phyloP scores from a whole-genome alignment of 2,329 filamentous ascomycete genomes.

The Lomentospora prolificans region DNA sequence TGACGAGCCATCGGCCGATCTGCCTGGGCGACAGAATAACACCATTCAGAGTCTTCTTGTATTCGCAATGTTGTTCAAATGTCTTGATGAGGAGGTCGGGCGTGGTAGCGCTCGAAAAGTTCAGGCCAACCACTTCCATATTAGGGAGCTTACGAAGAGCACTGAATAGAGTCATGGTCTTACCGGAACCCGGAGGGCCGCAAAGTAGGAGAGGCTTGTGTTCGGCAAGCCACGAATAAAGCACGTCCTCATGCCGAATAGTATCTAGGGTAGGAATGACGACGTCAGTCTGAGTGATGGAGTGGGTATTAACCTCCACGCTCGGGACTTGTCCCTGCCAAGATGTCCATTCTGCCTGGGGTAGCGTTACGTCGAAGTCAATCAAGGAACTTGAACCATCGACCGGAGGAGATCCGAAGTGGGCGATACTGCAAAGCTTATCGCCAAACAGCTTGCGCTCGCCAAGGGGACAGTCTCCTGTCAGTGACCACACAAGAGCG shows the following conservation, averaged over 20 bases:
- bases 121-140: conserved; percentile 98
- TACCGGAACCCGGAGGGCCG: conserved; percentile 94
- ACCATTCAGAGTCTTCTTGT: conserved; percentile 95
- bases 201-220: conserved; percentile 96
- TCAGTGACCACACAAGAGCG: conserved; percentile 89
- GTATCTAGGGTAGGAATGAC: conserved; percentile 98
- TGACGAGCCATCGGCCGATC: conserved; percentile 92
- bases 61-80: conserved; percentile 98
- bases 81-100: conserved; percentile 98
- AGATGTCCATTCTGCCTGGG: conserved; percentile 76
- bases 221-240: conserved; percentile 98
- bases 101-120: conserved; percentile 97
- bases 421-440: conserved; percentile 69
- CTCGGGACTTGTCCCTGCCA: conserved; percentile 94
- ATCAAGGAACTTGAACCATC: conserved; percentile 78
- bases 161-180: conserved; percentile 99
- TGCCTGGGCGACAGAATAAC: conserved; percentile 93
- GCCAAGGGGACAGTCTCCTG: conserved; percentile 80
- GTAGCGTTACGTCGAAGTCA: conserved; percentile 85
- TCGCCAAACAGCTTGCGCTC: conserved; percentile 89
- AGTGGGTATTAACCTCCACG: conserved; percentile 97
- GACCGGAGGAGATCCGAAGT: conserved; percentile 73
- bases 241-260: conserved; percentile 93
- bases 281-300: conserved; percentile 93
- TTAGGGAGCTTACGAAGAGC: conserved; percentile 93